These are phyloP conservation scores for Pterocarpus macrocarpus DNA, from an alignment of 306 rosid genomes.

Conservation along the genomic window DNA sequence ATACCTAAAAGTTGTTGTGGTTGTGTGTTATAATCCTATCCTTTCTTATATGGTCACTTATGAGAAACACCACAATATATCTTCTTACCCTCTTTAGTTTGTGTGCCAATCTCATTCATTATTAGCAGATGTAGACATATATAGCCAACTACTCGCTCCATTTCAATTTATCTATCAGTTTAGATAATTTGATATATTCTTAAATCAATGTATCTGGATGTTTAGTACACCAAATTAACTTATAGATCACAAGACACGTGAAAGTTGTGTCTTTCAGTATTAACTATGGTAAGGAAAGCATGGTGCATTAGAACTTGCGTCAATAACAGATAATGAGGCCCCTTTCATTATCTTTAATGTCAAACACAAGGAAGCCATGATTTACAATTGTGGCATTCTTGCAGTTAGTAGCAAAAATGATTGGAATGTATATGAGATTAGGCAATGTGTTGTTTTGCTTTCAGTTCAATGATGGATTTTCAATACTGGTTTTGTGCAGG, in stretches of 20 bases:
- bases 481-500: constrained; percentile 52
- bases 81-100: too few species aligned
- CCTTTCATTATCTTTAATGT: neutral
- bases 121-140: too few species aligned
- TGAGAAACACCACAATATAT: neutral
- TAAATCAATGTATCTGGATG: neutral
- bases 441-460: constrained; percentile 7
- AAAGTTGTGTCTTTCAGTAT: constrained; percentile 14
- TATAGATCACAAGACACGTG: neutral
- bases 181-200: too few species aligned
- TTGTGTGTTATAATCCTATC: too few species aligned
- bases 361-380: neutral
- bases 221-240: neutral
- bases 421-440: neutral
- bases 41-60: neutral
- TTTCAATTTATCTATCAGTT: too few species aligned
- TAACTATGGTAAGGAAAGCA: neutral
- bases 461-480: constrained; percentile 1
- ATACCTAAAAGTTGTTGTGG: too few species aligned
- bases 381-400: constrained; percentile 13
- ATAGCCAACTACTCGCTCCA: too few species aligned
- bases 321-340: constrained; percentile 25
- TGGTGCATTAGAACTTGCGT: constrained; percentile 1
- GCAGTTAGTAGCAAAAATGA: neutral
- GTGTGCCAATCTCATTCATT: too few species aligned